Base-by-base conservation (phyloP, 2,329 filamentous ascomycete species). In the Calonectria crousiana region DNA sequence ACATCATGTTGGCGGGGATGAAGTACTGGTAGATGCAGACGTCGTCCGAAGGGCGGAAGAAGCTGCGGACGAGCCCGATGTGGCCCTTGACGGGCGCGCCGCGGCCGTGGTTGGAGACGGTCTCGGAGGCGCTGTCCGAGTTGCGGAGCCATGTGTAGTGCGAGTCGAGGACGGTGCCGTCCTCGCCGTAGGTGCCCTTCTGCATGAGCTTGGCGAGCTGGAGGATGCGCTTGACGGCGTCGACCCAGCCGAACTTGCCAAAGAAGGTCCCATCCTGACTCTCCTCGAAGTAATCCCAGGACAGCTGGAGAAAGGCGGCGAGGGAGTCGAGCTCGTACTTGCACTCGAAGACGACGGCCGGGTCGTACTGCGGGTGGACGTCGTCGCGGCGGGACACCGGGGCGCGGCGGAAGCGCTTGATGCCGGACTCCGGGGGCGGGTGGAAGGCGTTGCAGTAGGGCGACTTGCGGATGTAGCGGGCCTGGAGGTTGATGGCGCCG, bases 391-490 rank as follows among this genome's bases (percentile, higher is more conserved):
- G 80, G 41, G 79, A 67, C 47, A 82, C 38, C 41, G 74, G 41
- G 49, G 73, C 65, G 41, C 80, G 75, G 72, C 80, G 79, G 41
- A 68, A 41, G 66, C 71, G 77, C 60, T 73, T 69, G 14, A 82
- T 56, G 4, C 78, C 78, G 70, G 94, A 95, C 67, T 95, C 95
- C 3, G 91, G 88, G 0, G 96, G 96, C 0, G 96, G 95, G 82
- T 98, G 96, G 85, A 98, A 98, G 47, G 96, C 95, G 84, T 98
- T 98, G 89, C 96, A 98, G 86, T 96, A 96, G 1, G 96, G 96
- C 10, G 90, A 89, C 14, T 89, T 88, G 68, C 91, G 87, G 65
- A 95, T 86, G 83, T 95, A 95, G 71, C 94, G 90, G 9, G 92
- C 90, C 81, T 95, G 94, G 1, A 95, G 89, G 82, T 95, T 95